Base-by-base conservation (phyloP, 2,329 filamentous ascomycete species). In the Penicillium hesseltinei region DNA sequence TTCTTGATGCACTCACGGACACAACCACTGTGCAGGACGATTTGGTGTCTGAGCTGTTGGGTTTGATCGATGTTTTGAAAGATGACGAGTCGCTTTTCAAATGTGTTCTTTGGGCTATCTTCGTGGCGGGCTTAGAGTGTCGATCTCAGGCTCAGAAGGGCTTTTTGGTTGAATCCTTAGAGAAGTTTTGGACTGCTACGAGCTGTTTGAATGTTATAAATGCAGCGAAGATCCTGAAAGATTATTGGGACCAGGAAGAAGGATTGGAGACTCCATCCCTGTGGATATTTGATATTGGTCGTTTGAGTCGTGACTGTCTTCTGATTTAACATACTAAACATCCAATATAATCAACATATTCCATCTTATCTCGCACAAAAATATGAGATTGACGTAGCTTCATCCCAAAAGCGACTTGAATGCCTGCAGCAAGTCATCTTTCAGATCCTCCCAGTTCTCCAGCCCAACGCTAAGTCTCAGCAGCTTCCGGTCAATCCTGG, bases 401-500 rank as follows among this genome's bases (percentile, higher is more conserved):
- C 23, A 48, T 39, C 25, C 29, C 7, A 52, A 39, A 27, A 45
- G 52, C 15, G 52, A 56, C 23, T 38, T 50, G 11, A 56, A 49
- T 36, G 50, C 36, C 38, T 50, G 19, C 15, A 86, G 66, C 31
- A 97, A 71, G 75, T 97, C 93, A 33, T 83, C 82, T 72, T 83
- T 85, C 71, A 97, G 71, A 75, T 97, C 93, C 72, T 92, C 88
- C 80, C 88, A 88, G 40, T 82, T 84, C 78, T 97, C 94, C 15
- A 97, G 82, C 0, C 93, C 94, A 27, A 96, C 78, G 71, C 92
- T 97, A 19, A 99, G 77, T 54, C 93, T 79, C 73, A 97, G 68
- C 69, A 97, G 71, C 57, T 84, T 81, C 68, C 80, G 83, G 67
- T 94, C 90, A 23, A 94, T 86, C 1, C 73, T 79, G 1, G 76